A percentile compares a stretch with the other conserved stretches of the same genome.
phyloP scores from a whole-genome alignment of 805 yeast genomes.

The Alloascoidea africana region DNA sequence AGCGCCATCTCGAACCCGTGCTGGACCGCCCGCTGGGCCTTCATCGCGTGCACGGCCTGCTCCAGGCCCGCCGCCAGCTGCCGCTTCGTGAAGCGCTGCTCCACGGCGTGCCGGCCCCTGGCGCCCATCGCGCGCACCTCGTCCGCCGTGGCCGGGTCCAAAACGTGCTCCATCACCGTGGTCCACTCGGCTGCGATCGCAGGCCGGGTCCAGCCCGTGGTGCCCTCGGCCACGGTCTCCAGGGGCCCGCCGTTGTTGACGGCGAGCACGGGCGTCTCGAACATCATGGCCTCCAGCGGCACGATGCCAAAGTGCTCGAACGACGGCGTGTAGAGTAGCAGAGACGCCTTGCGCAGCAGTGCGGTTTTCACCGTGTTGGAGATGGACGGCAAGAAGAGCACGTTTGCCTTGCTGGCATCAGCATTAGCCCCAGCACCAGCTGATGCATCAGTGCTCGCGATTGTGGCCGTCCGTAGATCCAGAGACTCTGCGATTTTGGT shows the following conservation, averaged over 20 bases:
- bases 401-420: constrained; percentile 20
- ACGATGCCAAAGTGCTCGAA: constrained; percentile 96
- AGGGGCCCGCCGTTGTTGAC: constrained; percentile 86
- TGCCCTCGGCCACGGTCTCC: constrained; percentile 46
- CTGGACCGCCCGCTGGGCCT: neutral
- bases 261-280: constrained; percentile 74
- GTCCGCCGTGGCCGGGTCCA: constrained; percentile 9
- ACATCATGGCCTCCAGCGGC: constrained; percentile 88
- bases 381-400: constrained; percentile 72
- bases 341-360: constrained; percentile 37
- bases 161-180: constrained; percentile 14
- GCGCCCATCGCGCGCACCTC: constrained; percentile 15
- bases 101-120: constrained; percentile 16
- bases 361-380: constrained; percentile 47
- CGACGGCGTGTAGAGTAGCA: constrained; percentile 78
- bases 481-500: constrained; percentile 29
- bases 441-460: constrained; percentile 11
- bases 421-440: constrained; percentile 15
- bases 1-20: too few species aligned
- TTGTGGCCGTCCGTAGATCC: constrained; percentile 29
- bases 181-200: constrained; percentile 19
- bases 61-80: constrained; percentile 17
- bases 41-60: neutral
- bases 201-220: constrained; percentile 23
- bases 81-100: constrained; percentile 15